Evolutionary conservation across 306 rosid species (phyloP), one percentile per base, ranked within the genome.

Genomic region (Sechiopsis laciniata): DNA sequence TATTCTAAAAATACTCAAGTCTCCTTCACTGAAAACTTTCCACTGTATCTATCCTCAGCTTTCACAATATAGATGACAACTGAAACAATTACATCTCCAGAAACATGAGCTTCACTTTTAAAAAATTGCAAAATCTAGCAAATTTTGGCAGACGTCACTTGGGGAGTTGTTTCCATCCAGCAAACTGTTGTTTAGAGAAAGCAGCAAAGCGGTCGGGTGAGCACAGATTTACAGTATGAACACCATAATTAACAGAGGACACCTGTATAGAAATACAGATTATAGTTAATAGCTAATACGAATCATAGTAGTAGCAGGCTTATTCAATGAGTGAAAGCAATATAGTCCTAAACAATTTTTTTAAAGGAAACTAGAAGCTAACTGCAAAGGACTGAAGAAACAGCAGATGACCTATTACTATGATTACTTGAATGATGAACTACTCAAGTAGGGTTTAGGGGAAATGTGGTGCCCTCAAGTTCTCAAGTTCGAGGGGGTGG

Each of bases 31-130:
- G 73, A 68, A 48, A 68, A 20, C 55, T 19, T 68, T 68, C 73
- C 57, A 66, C 56, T 48, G 73, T 68, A 68, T 68, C 56, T 68
- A 20, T 40, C n/a, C 54, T 42, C 32, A 65, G 56, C 20, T 37
- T 46, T 68, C 57, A 68, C 55, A 45, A 68, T 48, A 48, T 19
- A 77, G 81, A 72, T 77, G 73, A 82, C 76, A 80, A 75, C 85
- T 72, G 84, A 73, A 84, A 55, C 80, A 81, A 80, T 80, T 83
- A 80, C 69, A 85, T 91, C 85, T 82, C 90, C 91, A 91, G 66
- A 82, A 77, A 72, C 76, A 83, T 40, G 74, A 21, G 74, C 71
- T 77, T 78, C 72, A 76, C 82, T 89, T 83, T 86, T 83, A 85
- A 86, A 71, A 80, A 79, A 63, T 69, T 79, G 73, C 73, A 68